Percentiles rank a stretch among this genome's conserved stretches.
These are phyloP conservation scores for Hortiboletus campestris DNA, from an alignment of 768 basidiomycete genomes.

Conservation along the genomic window DNA sequence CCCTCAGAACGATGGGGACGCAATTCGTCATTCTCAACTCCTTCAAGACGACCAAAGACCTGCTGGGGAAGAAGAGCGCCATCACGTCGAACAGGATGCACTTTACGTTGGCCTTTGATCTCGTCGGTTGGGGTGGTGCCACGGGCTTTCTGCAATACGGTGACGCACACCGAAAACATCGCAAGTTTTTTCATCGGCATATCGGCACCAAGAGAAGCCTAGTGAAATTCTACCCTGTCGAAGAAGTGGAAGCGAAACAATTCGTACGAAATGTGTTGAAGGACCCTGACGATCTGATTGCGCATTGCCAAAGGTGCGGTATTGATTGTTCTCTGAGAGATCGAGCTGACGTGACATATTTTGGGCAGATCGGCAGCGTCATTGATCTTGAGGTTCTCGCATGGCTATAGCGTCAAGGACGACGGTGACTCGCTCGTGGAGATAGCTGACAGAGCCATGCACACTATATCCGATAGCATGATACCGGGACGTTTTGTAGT, in stretches of 20 bases:
- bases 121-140: slow-evolving; percentile 8
- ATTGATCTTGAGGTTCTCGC: slow-evolving; percentile 33
- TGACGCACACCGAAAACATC: slow-evolving; percentile 3
- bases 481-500: slow-evolving; percentile 7
- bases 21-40: slow-evolving; percentile 49
- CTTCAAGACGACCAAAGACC: slow-evolving; percentile 28
- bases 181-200: slow-evolving; percentile 7
- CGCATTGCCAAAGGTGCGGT: slow-evolving; percentile 7
- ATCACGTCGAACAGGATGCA: slow-evolving; percentile 4
- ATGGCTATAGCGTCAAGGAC: slow-evolving; percentile 34
- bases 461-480: slow-evolving; percentile 6
- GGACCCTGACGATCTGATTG: not conserved
- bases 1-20: slow-evolving; percentile 36
- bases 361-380: slow-evolving; percentile 4
- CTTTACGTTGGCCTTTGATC: slow-evolving; percentile 22
- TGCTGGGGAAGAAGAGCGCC: slow-evolving; percentile 13
- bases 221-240: not conserved
- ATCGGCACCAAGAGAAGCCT: slow-evolving; percentile 7
- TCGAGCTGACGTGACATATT: not conserved
- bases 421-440: slow-evolving; percentile 34
- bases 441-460: slow-evolving; percentile 24
- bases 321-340: too few species aligned
- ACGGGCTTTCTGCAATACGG: slow-evolving; percentile 8
- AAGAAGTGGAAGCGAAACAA: slow-evolving; percentile 1
- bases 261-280: slow-evolving; percentile 6